Evolutionary conservation across 768 basidiomycete genomes (phyloP), one percentile per base, ranked within the genome.

Genomic region (Pisolithus marmoratus): DNA sequence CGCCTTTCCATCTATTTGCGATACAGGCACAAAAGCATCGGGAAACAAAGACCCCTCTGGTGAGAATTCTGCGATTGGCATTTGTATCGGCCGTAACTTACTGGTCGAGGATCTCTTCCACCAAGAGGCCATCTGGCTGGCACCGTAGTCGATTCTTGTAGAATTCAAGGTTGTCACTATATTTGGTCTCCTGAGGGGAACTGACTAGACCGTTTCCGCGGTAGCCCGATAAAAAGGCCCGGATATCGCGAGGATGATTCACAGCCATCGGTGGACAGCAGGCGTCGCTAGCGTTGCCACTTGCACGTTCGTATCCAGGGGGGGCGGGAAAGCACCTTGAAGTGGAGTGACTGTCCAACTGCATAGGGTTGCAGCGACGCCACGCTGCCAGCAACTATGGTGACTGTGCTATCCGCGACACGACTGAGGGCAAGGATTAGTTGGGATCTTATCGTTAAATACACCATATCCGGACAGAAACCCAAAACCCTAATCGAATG

Each of bases 31-130:
- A 14, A 14, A 34, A 29, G 29, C 26, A 34, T 34, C 14, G 34
- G 3, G 29, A 29, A 29, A 29, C 29, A 29, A 11, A 29, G 8
- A 34, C 54, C n/a, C 48, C 29, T n/a, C n/a, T 34, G 49, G 43
- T 49, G 37, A 44, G 22, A 27, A 27, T 34, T 34, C 34, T 45
- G n/a, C 40, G 19, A 24, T 45, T 29, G 29, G 48, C 22, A 22
- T 5, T 20, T 43, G 37, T 46, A 23, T 44, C 41, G 31, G 31
- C 38, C 31, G 29, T 17, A 9, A 40, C 74, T 54, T 59, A 87
- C 85, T 74, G 68, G 43, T 76, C 66, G 60, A 83, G 84, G 17
- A 88, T 73, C 54, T 86, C 81, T 46, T 83, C 79, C 59, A 89
- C 78, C 45, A 75, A 67, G 22, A 80, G 64, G 55, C 78, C 70